Evolutionary conservation across 2,329 filamentous ascomycete genomes (phyloP).

Genomic region (Scytalidium sp.): DNA sequence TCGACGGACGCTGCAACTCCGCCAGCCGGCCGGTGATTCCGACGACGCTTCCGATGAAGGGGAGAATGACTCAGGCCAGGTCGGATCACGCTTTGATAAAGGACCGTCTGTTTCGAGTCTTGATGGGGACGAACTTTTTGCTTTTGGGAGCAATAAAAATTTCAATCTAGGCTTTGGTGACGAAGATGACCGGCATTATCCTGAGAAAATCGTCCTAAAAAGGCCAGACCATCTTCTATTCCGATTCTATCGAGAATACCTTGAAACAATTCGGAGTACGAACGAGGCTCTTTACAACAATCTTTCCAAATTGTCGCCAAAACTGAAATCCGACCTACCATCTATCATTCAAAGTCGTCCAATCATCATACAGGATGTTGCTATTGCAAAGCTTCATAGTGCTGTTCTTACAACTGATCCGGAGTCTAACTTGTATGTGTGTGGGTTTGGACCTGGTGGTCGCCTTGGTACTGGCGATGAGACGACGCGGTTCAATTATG

Average conservation of each 20-base stretch:
- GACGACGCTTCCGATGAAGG: slow-evolving; percentile 50
- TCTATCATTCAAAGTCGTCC: slow-evolving; percentile 69
- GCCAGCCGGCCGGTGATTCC: slow-evolving; percentile 20
- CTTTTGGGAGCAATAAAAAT: slow-evolving; percentile 97
- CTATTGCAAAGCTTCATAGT: slow-evolving; percentile 88
- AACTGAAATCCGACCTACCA: slow-evolving; percentile 56
- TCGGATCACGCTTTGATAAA: slow-evolving; percentile 1
- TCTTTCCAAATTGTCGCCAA: slow-evolving; percentile 23
- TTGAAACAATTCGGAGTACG: slow-evolving; percentile 33
- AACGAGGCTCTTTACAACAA: slow-evolving; percentile 14
- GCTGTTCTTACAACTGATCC: slow-evolving; percentile 85
- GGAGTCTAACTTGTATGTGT: slow-evolving; percentile 87
- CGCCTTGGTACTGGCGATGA: slow-evolving; percentile 88
- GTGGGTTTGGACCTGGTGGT: slow-evolving; percentile 87
- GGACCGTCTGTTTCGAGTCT: slow-evolving; percentile 25
- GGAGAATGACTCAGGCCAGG: slow-evolving; percentile 37
- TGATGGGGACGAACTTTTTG: slow-evolving; percentile 80
- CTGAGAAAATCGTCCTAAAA: slow-evolving; percentile 75
- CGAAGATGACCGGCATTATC: slow-evolving; percentile 89
- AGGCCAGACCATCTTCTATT: slow-evolving; percentile 75
- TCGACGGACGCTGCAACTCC: slow-evolving; percentile 59
- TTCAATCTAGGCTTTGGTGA: slow-evolving; percentile 91
- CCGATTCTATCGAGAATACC: slow-evolving; percentile 68
- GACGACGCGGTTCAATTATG: slow-evolving; percentile 82
- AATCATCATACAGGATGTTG: slow-evolving; percentile 74